phyloP scores from a whole-genome alignment of 148 eudicot genomes.

The Heliamphora exappendiculata region DNA sequence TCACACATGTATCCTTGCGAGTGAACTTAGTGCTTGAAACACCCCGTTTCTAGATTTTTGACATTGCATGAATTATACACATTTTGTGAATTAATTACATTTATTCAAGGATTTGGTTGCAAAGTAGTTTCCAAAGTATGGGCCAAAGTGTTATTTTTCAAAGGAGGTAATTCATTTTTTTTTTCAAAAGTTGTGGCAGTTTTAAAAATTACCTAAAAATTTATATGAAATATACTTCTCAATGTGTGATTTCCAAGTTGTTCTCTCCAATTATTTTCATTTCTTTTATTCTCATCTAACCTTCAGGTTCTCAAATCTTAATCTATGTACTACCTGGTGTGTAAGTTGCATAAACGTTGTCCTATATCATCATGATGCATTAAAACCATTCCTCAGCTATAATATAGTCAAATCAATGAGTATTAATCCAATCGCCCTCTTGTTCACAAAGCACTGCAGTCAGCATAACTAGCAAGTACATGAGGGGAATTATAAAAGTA shows the following conservation, averaged over 20 bases:
- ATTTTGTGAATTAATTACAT: too few relatives aligned
- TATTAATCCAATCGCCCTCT: neutral
- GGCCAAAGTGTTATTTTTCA: too few relatives aligned
- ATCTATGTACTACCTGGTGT: neutral
- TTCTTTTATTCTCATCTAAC: neutral
- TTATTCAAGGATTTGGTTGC: too few relatives aligned
- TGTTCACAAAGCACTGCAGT: neutral
- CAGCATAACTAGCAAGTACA: neutral
- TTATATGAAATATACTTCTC: too few relatives aligned
- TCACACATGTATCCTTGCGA: too few relatives aligned
- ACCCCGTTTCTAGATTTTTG: too few relatives aligned
- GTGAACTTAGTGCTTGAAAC: too few relatives aligned
- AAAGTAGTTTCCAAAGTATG: too few relatives aligned
- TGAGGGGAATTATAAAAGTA: constrained; percentile 12
- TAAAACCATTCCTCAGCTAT: neutral
- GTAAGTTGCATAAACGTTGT: neutral
- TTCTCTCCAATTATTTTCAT: neutral
- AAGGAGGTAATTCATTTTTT: too few relatives aligned
- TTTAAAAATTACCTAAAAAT: too few relatives aligned
- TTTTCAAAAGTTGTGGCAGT: too few relatives aligned
- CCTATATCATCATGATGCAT: neutral
- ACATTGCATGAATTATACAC: too few relatives aligned
- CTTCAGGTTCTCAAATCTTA: neutral
- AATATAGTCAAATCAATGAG: neutral
- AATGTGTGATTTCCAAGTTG: neutral